These are phyloP conservation scores for Tetradesmus obliquus DNA, from an alignment of 139 green algal species.

Conservation along the genomic window DNA sequence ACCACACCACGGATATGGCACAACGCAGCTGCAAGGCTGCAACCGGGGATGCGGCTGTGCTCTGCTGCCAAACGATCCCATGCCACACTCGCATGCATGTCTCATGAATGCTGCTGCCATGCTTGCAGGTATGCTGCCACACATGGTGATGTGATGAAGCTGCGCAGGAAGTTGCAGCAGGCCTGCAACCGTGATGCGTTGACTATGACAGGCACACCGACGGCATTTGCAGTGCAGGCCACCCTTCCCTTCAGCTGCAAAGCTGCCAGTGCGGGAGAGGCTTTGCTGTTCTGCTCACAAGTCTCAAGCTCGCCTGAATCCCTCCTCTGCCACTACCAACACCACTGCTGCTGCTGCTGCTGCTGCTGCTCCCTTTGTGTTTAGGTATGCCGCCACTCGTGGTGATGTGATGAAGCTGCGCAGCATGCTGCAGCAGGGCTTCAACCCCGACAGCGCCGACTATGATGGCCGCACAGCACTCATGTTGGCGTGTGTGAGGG, in stretches of 20 bases:
- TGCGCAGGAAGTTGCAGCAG: conserved; percentile 67
- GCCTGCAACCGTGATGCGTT: conserved; percentile 46
- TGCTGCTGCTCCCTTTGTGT: not conserved
- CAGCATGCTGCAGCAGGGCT: conserved; percentile 68
- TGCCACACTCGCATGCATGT: not conserved
- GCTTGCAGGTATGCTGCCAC: conserved; percentile 47
- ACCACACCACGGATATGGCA: not conserved
- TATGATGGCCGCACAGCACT: conserved; percentile 67
- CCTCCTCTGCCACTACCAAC: not conserved
- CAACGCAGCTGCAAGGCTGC: too few relatives aligned
- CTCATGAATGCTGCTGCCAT: not conserved
- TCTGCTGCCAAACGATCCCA: too few relatives aligned
- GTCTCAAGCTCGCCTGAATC: too few relatives aligned
- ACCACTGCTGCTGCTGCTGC: not conserved
- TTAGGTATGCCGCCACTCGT: conserved; percentile 47
- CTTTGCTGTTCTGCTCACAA: too few relatives aligned
- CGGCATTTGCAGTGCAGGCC: too few relatives aligned
- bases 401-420: conserved; percentile 51
- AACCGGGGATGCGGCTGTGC: too few relatives aligned
- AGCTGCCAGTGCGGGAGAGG: too few relatives aligned
- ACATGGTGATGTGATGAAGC: conserved; percentile 43
- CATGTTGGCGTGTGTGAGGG: conserved; percentile 66
- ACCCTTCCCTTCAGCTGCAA: too few relatives aligned
- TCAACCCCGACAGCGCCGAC: conserved; percentile 48
- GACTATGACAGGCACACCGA: conserved; percentile 61